Base-by-base conservation (phyloP, 2,329 filamentous ascomycete genomes). In the Fusarium verrucosum region DNA sequence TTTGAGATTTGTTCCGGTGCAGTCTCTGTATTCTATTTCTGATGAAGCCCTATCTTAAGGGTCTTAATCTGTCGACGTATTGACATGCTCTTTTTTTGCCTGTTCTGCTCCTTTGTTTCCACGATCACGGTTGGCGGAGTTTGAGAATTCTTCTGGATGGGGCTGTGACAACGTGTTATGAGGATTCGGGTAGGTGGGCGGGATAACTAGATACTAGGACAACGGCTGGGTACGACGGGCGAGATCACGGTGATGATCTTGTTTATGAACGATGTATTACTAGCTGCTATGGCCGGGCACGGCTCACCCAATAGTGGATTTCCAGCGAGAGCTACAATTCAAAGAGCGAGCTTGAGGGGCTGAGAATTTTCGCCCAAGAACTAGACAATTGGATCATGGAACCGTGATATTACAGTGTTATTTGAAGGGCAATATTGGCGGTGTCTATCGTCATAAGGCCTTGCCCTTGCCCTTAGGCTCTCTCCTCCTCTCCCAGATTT, bases 401-500 rank as follows among this genome's bases (percentile, higher is more conserved):
- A 50, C 22, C 42, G 50, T 61, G 58, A 52, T 68, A 46, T 64
- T 69, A 63, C 54, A 68, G 23, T 47, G 49, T 37, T 43, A 36
- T 51, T 32, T 17, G 10, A 17, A 32, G 22, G n/a, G 36, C 32
- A 36, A 36, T 51, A 58, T 66, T 52, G 41, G 20, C 45, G 25
- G 20, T 52, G 30, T 37, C 14, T 37, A 17, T 36, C 16, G 25
- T 69, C 50, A 72, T 68, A 45, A 65, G 40, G 63, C 47, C 43
- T 68, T 71, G 13, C 70, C 75, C 65, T 79, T 83, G 35, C 74
- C 75, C 70, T 70, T 74, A 11, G 79, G 75, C 61, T 81, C 82
- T 73, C 86, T 89, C 77, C 93, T 86, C 76, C 91, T 84, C 81
- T 98, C 95, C 95, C 95, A 98, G 40, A 99, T 87, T 85, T 98